Percentiles rank a stretch among this genome's conserved stretches.
phyloP scores from a whole-genome alignment of 2,329 filamentous ascomycete species.

The Aspergillus sp. region DNA sequence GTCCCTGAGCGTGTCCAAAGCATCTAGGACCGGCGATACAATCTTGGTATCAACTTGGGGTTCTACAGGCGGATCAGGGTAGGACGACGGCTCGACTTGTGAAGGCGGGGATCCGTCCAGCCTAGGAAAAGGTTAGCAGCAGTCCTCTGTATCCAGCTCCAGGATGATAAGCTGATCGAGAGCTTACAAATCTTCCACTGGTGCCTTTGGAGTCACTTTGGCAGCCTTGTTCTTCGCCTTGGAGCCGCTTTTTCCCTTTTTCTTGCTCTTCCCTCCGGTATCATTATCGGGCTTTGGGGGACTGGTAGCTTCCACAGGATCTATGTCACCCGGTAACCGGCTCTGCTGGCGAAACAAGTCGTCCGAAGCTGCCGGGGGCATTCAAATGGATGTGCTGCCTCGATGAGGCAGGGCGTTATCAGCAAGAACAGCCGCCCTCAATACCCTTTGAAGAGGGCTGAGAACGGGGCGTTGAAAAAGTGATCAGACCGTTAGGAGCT shows the following conservation, averaged over 20 bases:
- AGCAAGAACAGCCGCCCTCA: constrained; percentile 29
- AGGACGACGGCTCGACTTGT: constrained; percentile 32
- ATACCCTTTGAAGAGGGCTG: constrained; percentile 30
- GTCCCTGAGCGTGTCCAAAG: constrained; percentile 34
- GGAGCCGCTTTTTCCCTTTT: constrained; percentile 37
- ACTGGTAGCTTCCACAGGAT: constrained; percentile 27
- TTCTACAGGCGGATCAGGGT: constrained; percentile 25
- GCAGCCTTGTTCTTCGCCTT: constrained; percentile 37
- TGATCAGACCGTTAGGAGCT: constrained; percentile 6
- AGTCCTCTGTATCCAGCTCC: background rate
- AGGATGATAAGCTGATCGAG: background rate
- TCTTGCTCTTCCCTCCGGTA: constrained; percentile 37
- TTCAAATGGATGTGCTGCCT: constrained; percentile 40
- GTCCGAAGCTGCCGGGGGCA: constrained; percentile 44
- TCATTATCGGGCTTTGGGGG: constrained; percentile 32
- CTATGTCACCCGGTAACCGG: constrained; percentile 35
- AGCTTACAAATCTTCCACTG: constrained; percentile 39
- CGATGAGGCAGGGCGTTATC: constrained; percentile 24
- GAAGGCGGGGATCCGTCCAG: constrained; percentile 26
- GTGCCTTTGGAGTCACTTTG: constrained; percentile 32
- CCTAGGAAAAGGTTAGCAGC: constrained; percentile 21
- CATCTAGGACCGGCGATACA: constrained; percentile 40
- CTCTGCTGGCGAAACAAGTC: constrained; percentile 37
- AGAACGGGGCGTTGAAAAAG: constrained; percentile 27
- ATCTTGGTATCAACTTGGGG: constrained; percentile 27